Percentiles rank a stretch among this genome's conserved stretches.
Evolutionary conservation across 148 eudicot genomes (phyloP).

Genomic region (Rhododendron molle): DNA sequence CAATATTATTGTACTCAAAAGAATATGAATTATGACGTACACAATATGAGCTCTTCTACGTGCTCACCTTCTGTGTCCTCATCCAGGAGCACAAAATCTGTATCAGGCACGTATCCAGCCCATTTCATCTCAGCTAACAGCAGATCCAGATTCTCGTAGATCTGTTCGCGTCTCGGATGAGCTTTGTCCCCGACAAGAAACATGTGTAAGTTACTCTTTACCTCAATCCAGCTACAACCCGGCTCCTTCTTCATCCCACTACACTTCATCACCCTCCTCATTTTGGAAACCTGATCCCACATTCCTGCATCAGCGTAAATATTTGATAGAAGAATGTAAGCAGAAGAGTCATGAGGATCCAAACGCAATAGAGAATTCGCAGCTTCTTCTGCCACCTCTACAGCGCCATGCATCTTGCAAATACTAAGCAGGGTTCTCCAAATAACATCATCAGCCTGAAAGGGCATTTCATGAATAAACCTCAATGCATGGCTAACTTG

Average conservation of each 20-base stretch:
- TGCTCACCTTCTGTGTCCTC: conserved; percentile 14
- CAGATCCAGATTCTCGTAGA: conserved; percentile 44
- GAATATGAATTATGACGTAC: neutral
- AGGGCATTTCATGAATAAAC: conserved; percentile 74
- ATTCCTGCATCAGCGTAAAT: conserved; percentile 81
- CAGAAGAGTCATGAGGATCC: conserved; percentile 84
- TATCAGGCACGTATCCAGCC: conserved; percentile 23
- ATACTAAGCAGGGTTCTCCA: conserved; percentile 86
- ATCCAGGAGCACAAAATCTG: conserved; percentile 14
- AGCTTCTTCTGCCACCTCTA: conserved; percentile 80
- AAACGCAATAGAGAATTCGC: conserved; percentile 50
- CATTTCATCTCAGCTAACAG: conserved; percentile 58
- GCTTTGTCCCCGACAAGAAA: conserved; percentile 69
- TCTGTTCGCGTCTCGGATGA: conserved; percentile 68
- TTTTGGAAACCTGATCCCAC: conserved; percentile 57
- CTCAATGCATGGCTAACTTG: conserved; percentile 55
- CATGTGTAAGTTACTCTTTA: conserved; percentile 64
- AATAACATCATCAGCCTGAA: conserved; percentile 75
- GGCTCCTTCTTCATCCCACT: conserved; percentile 76
- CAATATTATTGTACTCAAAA: neutral
- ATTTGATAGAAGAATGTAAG: conserved; percentile 61
- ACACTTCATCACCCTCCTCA: conserved; percentile 58
- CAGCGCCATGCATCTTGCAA: conserved; percentile 80
- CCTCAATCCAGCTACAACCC: conserved; percentile 96
- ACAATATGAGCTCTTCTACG: conserved; percentile 8